These are phyloP conservation scores for Thalassiosira oceanica DNA, from an alignment of 352 stramenopile species.

Conservation along the genomic window DNA sequence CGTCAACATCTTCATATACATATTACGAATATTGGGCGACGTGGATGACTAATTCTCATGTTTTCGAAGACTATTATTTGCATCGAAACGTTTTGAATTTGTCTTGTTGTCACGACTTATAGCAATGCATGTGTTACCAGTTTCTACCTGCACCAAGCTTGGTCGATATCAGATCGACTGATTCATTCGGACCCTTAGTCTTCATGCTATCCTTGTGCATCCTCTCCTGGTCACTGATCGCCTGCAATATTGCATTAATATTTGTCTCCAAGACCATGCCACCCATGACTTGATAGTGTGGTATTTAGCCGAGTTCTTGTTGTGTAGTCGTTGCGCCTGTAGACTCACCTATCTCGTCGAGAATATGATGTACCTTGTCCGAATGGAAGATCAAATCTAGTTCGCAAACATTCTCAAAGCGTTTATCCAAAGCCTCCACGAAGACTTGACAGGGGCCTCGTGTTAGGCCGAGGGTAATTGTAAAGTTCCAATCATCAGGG, in stretches of 20 bases:
- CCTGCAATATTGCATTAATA: constrained; percentile 95
- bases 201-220: constrained; percentile 83
- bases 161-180: constrained; percentile 46
- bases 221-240: constrained; percentile 96
- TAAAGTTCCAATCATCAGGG: no score
- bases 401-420: constrained; percentile 99
- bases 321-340: no score
- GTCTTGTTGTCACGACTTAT: not conserved
- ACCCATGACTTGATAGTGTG: no score
- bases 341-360: constrained; percentile 99
- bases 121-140: constrained; percentile 28
- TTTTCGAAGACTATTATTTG: no score
- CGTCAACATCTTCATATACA: constrained; percentile 80
- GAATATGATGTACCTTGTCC: constrained; percentile 90
- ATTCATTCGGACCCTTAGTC: constrained; percentile 45
- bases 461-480: no score
- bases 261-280: constrained; percentile 99
- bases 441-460: no score
- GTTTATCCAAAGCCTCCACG: constrained; percentile 90
- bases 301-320: no score
- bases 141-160: constrained; percentile 50
- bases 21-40: constrained; percentile 66
- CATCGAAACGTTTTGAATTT: no score
- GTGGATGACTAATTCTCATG: constrained; percentile 62
- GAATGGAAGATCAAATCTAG: constrained; percentile 99